Conservation (phyloP, 2,329 filamentous ascomycete genomes). For the Cryphonectria parasitica region DNA sequence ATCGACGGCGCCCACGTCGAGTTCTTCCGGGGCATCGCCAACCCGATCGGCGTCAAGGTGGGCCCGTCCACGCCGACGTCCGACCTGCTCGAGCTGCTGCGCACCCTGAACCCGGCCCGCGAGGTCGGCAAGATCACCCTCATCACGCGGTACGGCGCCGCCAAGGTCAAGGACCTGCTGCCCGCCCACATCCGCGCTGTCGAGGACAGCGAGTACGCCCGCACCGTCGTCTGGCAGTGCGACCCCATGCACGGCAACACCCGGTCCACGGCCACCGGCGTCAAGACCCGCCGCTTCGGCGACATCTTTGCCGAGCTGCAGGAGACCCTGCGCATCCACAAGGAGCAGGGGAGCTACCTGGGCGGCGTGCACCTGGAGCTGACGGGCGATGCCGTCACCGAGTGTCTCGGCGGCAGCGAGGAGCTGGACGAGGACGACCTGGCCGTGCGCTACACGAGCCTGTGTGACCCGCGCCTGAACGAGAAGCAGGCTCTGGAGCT, state of each 20-base stretch:
- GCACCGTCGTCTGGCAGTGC: conserved; percentile 89
- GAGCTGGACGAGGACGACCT: conserved; percentile 86
- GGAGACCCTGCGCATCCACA: conserved; percentile 83
- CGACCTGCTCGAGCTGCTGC: conserved; percentile 79
- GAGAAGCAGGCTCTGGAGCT: conserved; percentile 97
- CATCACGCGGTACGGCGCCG: conserved; percentile 91
- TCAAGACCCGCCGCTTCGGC: conserved; percentile 91
- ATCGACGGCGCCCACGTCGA: conserved; percentile 93
- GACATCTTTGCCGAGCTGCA: conserved; percentile 88
- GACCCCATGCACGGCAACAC: conserved; percentile 97
- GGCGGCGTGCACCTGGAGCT: conserved; percentile 95
- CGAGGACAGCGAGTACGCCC: conserved; percentile 70
- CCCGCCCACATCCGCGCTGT: conserved; percentile 88
- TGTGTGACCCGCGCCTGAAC: conserved; percentile 93
- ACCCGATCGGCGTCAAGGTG: conserved; percentile 96
- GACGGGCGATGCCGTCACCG: conserved; percentile 93
- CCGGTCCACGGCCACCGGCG: conserved; percentile 68
- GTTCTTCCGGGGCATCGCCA: conserved; percentile 94
- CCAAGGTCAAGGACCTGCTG: conserved; percentile 74
- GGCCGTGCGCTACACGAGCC: conserved; percentile 89
- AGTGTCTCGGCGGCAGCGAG: conserved; percentile 90
- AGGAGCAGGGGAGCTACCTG: conserved; percentile 80
- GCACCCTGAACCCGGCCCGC: conserved; percentile 79
- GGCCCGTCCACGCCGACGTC: conserved; percentile 79
- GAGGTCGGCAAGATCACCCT: conserved; percentile 94